A percentile compares a stretch with the other conserved stretches of the same genome.
Conservation (phyloP, 1,284 basidiomycete genomes). For the Phenoliferia sp. region DNA sequence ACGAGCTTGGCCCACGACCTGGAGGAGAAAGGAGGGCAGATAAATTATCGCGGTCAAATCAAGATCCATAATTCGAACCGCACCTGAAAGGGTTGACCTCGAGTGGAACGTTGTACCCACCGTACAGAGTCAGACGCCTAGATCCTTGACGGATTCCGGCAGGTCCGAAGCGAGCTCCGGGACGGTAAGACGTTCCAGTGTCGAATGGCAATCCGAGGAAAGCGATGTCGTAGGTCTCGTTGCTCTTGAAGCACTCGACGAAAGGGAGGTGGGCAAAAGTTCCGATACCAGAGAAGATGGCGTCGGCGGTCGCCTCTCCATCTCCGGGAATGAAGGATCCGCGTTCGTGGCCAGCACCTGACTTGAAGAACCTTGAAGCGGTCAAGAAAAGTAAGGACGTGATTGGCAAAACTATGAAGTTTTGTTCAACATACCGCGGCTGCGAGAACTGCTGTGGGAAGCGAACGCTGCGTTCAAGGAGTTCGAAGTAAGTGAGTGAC, state of each 20-base stretch:
- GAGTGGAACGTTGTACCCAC: slow-evolving; percentile 53
- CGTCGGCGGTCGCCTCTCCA: slow-evolving; percentile 11
- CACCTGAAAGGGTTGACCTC: slow-evolving; percentile 51
- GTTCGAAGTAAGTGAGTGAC: too few species aligned
- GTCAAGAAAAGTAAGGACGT: too few species aligned
- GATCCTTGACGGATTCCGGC: slow-evolving; percentile 45
- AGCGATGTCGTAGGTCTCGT: slow-evolving; percentile 13
- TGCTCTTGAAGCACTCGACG: slow-evolving; percentile 14
- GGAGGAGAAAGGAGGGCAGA: too few species aligned
- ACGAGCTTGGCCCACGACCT: slow-evolving; percentile 19
- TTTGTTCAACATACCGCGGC: too few species aligned
- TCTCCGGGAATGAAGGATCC: background rate
- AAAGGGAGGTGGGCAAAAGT: slow-evolving; percentile 25
- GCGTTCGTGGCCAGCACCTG: background rate
- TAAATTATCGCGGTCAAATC: too few species aligned
- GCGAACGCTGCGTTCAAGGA: background rate
- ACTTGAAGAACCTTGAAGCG: slow-evolving; percentile 2
- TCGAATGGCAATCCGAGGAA: slow-evolving; percentile 9
- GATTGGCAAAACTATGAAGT: too few species aligned
- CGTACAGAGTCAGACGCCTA: slow-evolving; percentile 34
- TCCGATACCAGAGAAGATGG: slow-evolving; percentile 18
- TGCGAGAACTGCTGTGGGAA: background rate
- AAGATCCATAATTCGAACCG: too few species aligned
- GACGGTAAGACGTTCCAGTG: slow-evolving; percentile 16
- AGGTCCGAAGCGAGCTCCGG: slow-evolving; percentile 41